These are phyloP conservation scores for Fomes fomentarius DNA, from an alignment of 1,284 basidiomycete genomes.

Conservation along the genomic window DNA sequence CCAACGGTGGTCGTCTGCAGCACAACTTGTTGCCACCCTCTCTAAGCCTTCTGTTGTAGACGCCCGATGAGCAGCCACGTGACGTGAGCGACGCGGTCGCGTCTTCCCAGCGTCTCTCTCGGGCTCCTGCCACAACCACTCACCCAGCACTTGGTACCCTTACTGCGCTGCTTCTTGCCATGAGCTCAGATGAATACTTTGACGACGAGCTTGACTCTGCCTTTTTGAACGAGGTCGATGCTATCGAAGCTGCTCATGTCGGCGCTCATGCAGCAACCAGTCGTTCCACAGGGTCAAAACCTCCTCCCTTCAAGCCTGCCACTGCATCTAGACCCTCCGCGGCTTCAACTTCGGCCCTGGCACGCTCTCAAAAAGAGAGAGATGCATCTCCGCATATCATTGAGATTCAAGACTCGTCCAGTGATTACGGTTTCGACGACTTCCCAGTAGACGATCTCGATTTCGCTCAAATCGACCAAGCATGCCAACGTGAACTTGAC, in stretches of 20 bases:
- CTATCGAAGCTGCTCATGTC: conserved; percentile 62
- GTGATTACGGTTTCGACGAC: conserved; percentile 50
- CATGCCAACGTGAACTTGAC: conserved; percentile 50
- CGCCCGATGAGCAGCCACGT: conserved; percentile 21
- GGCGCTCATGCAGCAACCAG: conserved; percentile 4
- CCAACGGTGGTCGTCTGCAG: background rate
- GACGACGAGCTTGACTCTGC: conserved; percentile 60
- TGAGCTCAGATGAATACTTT: conserved; percentile 74
- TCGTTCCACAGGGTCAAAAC: conserved; percentile 25
- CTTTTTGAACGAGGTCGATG: conserved; percentile 58
- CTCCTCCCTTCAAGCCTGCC: conserved; percentile 9
- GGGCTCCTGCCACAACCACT: conserved; percentile 13
- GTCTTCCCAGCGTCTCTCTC: conserved; percentile 1
- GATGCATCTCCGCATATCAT: conserved; percentile 30
- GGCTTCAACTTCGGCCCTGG: background rate
- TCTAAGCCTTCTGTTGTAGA: too few species aligned
- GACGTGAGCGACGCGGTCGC: conserved; percentile 17
- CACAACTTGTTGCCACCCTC: background rate
- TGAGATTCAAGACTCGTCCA: conserved; percentile 42
- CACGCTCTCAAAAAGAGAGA: background rate
- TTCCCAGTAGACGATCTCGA: conserved; percentile 60
- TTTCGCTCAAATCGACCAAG: conserved; percentile 50
- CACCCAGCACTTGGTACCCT: background rate
- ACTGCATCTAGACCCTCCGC: background rate
- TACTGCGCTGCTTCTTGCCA: conserved; percentile 28